These are phyloP conservation scores for Beauveria caledonica DNA, from an alignment of 2,329 filamentous ascomycete species.

Conservation along the genomic window DNA sequence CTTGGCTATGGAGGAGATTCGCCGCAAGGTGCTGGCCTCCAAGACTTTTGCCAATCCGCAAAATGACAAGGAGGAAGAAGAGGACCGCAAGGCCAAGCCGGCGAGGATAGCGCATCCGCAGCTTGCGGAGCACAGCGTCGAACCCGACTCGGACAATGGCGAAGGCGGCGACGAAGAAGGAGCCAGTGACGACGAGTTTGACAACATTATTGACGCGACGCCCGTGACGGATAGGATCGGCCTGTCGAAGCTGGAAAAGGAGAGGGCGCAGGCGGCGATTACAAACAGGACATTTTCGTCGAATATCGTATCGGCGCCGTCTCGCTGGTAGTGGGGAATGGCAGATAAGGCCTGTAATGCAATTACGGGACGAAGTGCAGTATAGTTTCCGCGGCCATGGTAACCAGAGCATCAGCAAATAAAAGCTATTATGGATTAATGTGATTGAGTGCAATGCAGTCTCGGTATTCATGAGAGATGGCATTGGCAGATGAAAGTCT, in stretches of 20 bases:
- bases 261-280: conserved; percentile 38
- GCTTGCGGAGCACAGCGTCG: conserved; percentile 53
- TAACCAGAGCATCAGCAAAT: no score
- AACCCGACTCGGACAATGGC: conserved; percentile 64
- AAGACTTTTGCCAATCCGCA: conserved; percentile 62
- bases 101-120: conserved; percentile 56
- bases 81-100: conserved; percentile 44
- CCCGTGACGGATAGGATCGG: conserved; percentile 83
- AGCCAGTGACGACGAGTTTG: conserved; percentile 71
- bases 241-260: conserved; percentile 46
- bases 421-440: no score
- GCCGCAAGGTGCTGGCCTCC: conserved; percentile 81
- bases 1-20: conserved; percentile 81
- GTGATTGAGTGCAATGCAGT: no score
- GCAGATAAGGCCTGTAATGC: no score
- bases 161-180: conserved; percentile 25
- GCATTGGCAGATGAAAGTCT: not conserved
- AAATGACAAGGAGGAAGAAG: conserved; percentile 24
- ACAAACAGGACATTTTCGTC: conserved; percentile 46
- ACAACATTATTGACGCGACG: conserved; percentile 86
- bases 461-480: not conserved
- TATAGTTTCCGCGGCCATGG: no score
- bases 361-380: no score
- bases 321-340: conserved; percentile 12
- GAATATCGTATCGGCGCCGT: conserved; percentile 41